Evolutionary conservation across 179 eudicot genomes (phyloP).

Genomic region (Beta corolliflora): DNA sequence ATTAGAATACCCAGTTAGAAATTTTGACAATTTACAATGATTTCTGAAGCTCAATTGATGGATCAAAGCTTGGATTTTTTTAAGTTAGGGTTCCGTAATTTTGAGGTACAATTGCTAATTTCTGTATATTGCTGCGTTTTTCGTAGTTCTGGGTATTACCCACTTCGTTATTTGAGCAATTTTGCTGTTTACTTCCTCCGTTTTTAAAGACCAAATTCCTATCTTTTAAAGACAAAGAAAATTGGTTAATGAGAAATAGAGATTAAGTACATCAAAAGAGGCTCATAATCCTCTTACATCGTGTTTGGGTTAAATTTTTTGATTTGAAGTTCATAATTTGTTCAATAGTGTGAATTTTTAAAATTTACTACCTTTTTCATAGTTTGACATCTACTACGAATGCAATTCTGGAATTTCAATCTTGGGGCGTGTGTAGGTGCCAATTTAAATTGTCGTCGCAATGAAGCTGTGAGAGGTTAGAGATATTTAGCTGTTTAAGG

Average conservation of each 20-base stretch:
- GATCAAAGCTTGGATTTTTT: constrained; percentile 3
- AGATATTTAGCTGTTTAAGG: background rate
- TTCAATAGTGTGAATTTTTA: too few relatives aligned
- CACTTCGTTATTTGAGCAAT: constrained; percentile 1
- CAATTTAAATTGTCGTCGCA: background rate
- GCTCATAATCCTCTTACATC: too few relatives aligned
- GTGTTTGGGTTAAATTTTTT: too few relatives aligned
- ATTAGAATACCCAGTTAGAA: background rate
- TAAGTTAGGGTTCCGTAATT: constrained; percentile 6
- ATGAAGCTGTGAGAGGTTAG: background rate
- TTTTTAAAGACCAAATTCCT: too few relatives aligned
- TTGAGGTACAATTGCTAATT: background rate
- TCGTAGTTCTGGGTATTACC: background rate
- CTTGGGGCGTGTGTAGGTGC: background rate
- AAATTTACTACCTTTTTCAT: too few relatives aligned
- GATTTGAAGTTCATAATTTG: too few relatives aligned
- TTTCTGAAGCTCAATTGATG: constrained; percentile 8
- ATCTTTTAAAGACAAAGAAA: too few relatives aligned
- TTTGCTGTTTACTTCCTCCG: background rate
- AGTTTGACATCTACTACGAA: background rate
- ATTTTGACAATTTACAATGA: constrained; percentile 7
- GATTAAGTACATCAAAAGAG: too few relatives aligned
- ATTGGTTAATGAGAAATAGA: too few relatives aligned
- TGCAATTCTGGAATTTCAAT: background rate
- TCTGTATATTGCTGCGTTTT: background rate